Evolutionary conservation across 495 filamentous ascomycete genomes (phyloP).

Genomic region (Penicillium malachiteum): DNA sequence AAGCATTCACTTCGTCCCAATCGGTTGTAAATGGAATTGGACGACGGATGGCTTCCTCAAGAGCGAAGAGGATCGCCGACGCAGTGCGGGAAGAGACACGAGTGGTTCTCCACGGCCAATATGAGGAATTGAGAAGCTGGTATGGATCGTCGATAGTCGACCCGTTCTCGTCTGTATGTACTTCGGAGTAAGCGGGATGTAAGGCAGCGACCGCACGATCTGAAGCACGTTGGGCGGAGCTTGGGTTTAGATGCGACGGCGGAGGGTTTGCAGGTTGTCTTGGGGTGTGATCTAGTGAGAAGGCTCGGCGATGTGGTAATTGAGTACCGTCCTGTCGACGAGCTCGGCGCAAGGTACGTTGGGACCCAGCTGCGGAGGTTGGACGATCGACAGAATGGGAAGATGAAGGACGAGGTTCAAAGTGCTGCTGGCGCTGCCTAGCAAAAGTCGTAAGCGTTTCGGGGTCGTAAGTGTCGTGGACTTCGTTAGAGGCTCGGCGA

Average conservation of each 20-base stretch:
- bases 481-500: conserved; percentile 52
- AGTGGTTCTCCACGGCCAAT: conserved; percentile 55
- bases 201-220: conserved; percentile 26
- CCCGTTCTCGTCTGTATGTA: conserved; percentile 40
- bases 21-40: conserved; percentile 85
- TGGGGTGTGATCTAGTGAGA: conserved; percentile 34
- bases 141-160: conserved; percentile 38
- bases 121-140: conserved; percentile 37
- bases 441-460: conserved; percentile 48
- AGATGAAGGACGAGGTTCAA: conserved; percentile 33
- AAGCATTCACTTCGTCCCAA: conserved; percentile 84
- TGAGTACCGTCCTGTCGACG: conserved; percentile 31
- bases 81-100: conserved; percentile 64
- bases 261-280: conserved; percentile 19
- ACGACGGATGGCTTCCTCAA: conserved; percentile 85
- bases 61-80: conserved; percentile 81
- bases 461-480: conserved; percentile 59
- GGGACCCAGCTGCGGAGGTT: conserved; percentile 51
- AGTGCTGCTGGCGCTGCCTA: conserved; percentile 61
- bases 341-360: conserved; percentile 52
- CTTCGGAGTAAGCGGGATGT: conserved; percentile 38
- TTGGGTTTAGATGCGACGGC: conserved; percentile 30
- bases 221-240: conserved; percentile 23
- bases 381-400: conserved; percentile 39
- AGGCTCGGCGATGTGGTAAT: conserved; percentile 36